These are phyloP conservation scores for Agapanthus africanus DNA, from an alignment of 106 monocot genomes.

Conservation along the genomic window DNA sequence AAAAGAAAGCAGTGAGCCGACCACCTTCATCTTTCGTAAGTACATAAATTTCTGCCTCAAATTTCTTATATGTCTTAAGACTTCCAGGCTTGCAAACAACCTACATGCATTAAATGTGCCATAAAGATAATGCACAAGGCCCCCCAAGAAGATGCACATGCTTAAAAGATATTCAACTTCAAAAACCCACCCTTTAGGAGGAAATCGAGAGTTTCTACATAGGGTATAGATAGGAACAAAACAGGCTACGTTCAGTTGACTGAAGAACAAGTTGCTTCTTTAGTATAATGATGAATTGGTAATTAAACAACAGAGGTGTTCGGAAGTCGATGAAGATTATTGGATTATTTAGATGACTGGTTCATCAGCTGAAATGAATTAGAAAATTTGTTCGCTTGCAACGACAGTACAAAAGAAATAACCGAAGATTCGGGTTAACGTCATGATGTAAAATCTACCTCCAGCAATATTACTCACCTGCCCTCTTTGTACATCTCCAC, in stretches of 20 bases:
- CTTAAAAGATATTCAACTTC: background rate
- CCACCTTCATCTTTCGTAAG: too few relatives aligned
- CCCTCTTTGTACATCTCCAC: constrained; percentile 92
- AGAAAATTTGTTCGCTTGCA: background rate
- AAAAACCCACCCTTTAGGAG: background rate
- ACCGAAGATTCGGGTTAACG: background rate
- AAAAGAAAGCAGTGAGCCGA: constrained; percentile 89
- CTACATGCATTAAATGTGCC: constrained; percentile 19
- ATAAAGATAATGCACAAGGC: background rate
- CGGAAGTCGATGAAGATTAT: background rate
- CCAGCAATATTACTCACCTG: constrained; percentile 40
- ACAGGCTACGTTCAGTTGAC: background rate
- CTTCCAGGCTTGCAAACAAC: constrained; percentile 99
- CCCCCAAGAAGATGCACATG: background rate
- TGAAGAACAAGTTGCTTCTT: background rate
- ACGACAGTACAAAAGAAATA: background rate
- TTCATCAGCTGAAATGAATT: background rate
- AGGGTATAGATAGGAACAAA: background rate
- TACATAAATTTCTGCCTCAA: too few relatives aligned
- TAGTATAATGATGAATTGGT: background rate
- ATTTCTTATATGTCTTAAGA: too few relatives aligned
- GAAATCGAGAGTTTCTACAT: background rate
- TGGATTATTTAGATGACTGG: background rate
- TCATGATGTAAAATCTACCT: background rate
- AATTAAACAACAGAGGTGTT: background rate